Evolutionary conservation across 345 rosid species (phyloP), one percentile per base, ranked within the genome.

Genomic region (Raphanus sativus): DNA sequence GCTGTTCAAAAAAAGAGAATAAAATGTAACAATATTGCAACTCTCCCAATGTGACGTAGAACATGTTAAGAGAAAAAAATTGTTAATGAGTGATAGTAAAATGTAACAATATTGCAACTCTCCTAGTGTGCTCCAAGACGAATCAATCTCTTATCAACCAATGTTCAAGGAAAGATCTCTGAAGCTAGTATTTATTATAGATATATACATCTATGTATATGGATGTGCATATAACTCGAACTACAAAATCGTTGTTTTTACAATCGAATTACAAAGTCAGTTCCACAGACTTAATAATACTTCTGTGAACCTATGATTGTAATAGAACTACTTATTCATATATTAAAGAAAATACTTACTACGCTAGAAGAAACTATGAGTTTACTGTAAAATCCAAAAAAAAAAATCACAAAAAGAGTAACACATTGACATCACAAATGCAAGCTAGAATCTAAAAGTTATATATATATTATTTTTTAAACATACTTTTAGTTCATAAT

Each of bases 91-190:
- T 15, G 72, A 58, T 78, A 78, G 1, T 21, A 78, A 32, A 72
- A 8, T 78, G 77, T 72, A 45, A 32, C 77, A 21, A 48, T 48
- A 67, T 33, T 78, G 73, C 63, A 64, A 21, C 21, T 21, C 21
- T 21, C 21, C 21, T 21, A 21, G 21, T 21, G 21, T 21, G 21
- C 21, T 21, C 21, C 21, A 21, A 71, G 67, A 30, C 61, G 21
- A 38, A 77, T 71, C 71, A 65, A 71, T 56, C 73, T 32, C 73
- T 56, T 72, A 77, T 77, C 76, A 54, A 36, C 73, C 33, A 78
- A 59, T 59, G 73, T 66, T 48, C 12, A 78, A 3, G 69, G 48
- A 21, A 50, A 61, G 52, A 78, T 67, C 69, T 73, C 11, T 60
- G 34, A 65, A 15, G 36, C 59, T 73, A 33, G 67, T 59, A 73